Evolutionary conservation across 2,329 filamentous ascomycete genomes (phyloP).

Genomic region (Penicillium nordicum): DNA sequence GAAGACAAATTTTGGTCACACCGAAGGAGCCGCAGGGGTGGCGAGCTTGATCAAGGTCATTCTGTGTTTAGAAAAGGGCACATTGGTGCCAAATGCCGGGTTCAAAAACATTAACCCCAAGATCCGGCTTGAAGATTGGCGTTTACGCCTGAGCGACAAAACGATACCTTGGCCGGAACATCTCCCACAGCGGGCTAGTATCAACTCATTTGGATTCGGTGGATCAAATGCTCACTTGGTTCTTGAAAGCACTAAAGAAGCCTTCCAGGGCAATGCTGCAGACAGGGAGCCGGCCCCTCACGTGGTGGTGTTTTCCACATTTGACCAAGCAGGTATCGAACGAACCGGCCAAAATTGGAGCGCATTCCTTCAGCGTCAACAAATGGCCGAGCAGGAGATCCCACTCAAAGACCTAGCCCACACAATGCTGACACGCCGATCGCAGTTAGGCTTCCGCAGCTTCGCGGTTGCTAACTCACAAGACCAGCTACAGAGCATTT

Average conservation of each 20-base stretch:
- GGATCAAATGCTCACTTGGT: constrained; percentile 27
- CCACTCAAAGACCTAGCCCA: constrained; percentile 11
- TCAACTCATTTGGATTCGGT: constrained; percentile 31
- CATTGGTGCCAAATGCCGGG: constrained; percentile 46
- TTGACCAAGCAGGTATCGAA: constrained; percentile 19
- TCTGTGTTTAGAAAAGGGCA: constrained; percentile 40
- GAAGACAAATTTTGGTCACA: constrained; percentile 45
- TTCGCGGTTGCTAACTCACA: constrained; percentile 18
- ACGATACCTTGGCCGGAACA: constrained; percentile 20
- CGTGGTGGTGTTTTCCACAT: constrained; percentile 18
- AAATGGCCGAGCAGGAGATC: constrained; percentile 4
- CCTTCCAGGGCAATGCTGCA: constrained; percentile 4
- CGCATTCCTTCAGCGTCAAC: constrained; percentile 8
- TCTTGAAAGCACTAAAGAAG: constrained; percentile 19
- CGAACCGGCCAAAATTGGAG: constrained; percentile 13
- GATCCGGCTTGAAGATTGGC: constrained; percentile 33
- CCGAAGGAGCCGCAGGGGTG: constrained; percentile 50
- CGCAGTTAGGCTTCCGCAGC: constrained; percentile 19
- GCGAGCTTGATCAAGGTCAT: constrained; percentile 49
- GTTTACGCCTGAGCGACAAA: constrained; percentile 14
- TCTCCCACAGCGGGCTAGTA: constrained; percentile 19
- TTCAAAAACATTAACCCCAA: constrained; percentile 42
- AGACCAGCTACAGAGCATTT: constrained; percentile 8
- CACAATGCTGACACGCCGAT: constrained; percentile 19
- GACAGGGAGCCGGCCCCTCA: constrained; percentile 10